These are phyloP conservation scores for Asterochloris sp. DNA, from an alignment of 139 green algal genomes.

Conservation along the genomic window DNA sequence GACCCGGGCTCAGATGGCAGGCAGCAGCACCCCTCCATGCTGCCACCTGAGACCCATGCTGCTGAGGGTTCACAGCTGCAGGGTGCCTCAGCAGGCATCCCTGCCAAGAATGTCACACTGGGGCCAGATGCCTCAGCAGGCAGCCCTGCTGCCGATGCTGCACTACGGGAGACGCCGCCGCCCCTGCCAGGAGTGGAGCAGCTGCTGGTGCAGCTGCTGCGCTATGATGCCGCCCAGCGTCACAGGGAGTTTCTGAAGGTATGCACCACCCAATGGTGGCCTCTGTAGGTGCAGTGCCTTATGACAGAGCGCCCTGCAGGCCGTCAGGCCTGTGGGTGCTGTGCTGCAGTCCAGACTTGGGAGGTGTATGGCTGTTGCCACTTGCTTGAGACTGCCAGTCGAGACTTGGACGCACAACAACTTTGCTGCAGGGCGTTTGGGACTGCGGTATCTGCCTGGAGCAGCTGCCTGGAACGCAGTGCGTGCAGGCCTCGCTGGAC, in stretches of 20 bases:
- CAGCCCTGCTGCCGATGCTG: not conserved
- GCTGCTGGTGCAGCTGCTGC: slow-evolving; percentile 33
- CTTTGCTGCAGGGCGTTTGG: not conserved
- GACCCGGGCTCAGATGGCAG: too few species aligned
- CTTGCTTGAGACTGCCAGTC: not conserved
- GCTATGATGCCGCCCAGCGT: slow-evolving; percentile 26
- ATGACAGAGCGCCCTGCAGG: not conserved
- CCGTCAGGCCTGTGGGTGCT: too few species aligned
- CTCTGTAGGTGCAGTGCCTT: not conserved
- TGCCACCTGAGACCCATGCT: not conserved
- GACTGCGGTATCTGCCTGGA: slow-evolving; percentile 71
- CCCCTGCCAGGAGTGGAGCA: slow-evolving; percentile 18
- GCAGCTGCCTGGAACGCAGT: slow-evolving; percentile 44
- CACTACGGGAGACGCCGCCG: not conserved
- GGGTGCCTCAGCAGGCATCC: not conserved
- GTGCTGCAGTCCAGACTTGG: not conserved
- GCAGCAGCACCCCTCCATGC: not conserved
- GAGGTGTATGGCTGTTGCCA: not conserved
- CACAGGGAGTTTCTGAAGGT: not conserved
- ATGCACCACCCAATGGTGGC: too few species aligned
- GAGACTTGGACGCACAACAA: not conserved
- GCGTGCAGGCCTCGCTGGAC: slow-evolving; percentile 44
- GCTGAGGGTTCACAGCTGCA: too few species aligned
- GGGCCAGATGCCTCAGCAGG: not conserved
- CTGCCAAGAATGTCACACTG: too few species aligned